These are phyloP conservation scores for Basidiobolus heterosporus DNA, from an alignment of 371 early-diverging fungal species.

Conservation along the genomic window DNA sequence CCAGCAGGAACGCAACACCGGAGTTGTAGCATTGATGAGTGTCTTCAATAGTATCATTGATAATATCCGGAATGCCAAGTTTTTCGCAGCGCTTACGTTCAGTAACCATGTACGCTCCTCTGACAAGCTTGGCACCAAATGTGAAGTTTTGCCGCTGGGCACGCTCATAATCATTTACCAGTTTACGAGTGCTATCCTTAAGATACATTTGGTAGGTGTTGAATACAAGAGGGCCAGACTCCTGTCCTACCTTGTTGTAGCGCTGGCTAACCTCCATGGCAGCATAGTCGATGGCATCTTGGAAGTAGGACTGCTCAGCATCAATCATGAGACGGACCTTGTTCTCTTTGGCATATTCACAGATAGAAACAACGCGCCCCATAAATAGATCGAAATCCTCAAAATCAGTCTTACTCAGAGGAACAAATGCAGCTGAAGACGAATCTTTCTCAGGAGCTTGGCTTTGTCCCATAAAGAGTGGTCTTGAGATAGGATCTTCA, in stretches of 20 bases:
- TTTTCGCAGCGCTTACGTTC: constrained; percentile 66
- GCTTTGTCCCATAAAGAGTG: constrained; percentile 14
- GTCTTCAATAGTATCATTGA: constrained; percentile 59
- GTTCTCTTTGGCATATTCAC: constrained; percentile 33
- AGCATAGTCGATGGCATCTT: constrained; percentile 78
- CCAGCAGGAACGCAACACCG: constrained; percentile 56
- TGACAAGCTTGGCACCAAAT: constrained; percentile 83
- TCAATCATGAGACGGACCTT: constrained; percentile 76
- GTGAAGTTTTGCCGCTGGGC: constrained; percentile 48
- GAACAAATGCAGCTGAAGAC: constrained; percentile 12
- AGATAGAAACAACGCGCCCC: constrained; percentile 40
- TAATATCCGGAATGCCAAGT: constrained; percentile 56
- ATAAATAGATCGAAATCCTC: constrained; percentile 55
- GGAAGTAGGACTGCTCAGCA: constrained; percentile 89
- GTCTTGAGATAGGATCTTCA: constrained; percentile 27
- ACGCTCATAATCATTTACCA: constrained; percentile 50
- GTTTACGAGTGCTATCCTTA: constrained; percentile 42
- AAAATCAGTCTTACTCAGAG: constrained; percentile 28
- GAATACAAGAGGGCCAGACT: constrained; percentile 46
- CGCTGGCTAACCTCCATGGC: constrained; percentile 43
- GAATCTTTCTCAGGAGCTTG: not conserved
- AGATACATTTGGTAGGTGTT: constrained; percentile 95
- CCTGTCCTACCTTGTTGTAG: constrained; percentile 35
- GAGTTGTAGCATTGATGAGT: constrained; percentile 75
- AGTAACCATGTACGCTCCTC: constrained; percentile 83